phyloP scores from a whole-genome alignment of 2,329 filamentous ascomycete species.

The Curvularia verruculosa region DNA sequence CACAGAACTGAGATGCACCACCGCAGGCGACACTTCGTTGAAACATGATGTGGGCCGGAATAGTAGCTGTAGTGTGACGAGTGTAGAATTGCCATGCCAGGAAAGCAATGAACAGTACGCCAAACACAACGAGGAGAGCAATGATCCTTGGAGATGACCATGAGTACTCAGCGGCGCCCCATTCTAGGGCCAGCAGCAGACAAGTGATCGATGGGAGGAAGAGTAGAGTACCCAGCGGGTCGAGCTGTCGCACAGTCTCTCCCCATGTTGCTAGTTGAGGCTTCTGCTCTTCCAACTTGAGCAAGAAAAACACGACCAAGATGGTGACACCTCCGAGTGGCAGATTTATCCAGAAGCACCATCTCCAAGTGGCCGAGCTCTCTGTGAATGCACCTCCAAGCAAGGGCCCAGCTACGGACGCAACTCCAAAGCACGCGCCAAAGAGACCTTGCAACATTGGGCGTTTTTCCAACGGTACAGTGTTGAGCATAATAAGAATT shows the following conservation, averaged over 20 bases:
- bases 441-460: constrained; percentile 51
- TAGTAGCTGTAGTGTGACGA: constrained; percentile 50
- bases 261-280: constrained; percentile 35
- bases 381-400: constrained; percentile 54
- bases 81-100: constrained; percentile 47
- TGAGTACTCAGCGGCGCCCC: constrained; percentile 54
- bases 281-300: constrained; percentile 43
- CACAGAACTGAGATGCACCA: constrained; percentile 49
- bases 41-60: constrained; percentile 51
- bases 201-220: constrained; percentile 54
- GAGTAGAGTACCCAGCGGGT: constrained; percentile 50
- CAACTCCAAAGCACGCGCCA: constrained; percentile 48
- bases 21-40: constrained; percentile 52
- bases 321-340: constrained; percentile 56
- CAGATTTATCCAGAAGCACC: constrained; percentile 59
- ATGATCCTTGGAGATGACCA: constrained; percentile 53
- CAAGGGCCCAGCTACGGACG: constrained; percentile 52
- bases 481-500: constrained; percentile 43
- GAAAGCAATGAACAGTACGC: constrained; percentile 49
- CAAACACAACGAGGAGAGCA: constrained; percentile 51
- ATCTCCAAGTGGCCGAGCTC: constrained; percentile 51
- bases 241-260: constrained; percentile 49
- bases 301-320: constrained; percentile 40
- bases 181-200: constrained; percentile 55
- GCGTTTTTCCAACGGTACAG: constrained; percentile 50